Evolutionary conservation across 164 flowering plant species (phyloP), one percentile per base, ranked within the genome.

Genomic region (Taxillus chinensis): DNA sequence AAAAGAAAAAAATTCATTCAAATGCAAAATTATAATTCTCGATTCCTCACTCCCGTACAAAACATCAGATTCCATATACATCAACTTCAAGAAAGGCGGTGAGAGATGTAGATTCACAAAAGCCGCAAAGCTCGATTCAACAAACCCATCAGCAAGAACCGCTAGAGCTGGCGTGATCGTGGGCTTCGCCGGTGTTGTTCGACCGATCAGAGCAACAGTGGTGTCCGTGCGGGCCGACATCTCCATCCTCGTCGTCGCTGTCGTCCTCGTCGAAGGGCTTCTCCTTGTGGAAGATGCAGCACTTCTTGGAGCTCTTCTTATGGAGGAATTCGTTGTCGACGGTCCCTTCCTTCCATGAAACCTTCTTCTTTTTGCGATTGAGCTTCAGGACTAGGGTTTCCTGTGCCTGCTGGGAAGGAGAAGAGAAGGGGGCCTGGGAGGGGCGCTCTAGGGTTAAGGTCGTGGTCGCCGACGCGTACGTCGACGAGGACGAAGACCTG

Each of bases 341-440:
- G 27, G 98, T 92, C 46, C 92, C 98, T 64, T 90, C 96, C 66
- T 83, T 90, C 98, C 98, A 92, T 2, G 96, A 27, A 3, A 92
- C 98, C 77, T 79, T 84, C 93, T 92, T 89, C 83, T 84, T 83
- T 77, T 62, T 74, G 14, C 77, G 83, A 62, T 82, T 74, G 39
- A 92, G 79, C 54, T 73, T 76, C 54, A 92, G 72, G 13, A 78
- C 78, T 60, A 92, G 75, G 68, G 86, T 70, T 71, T 81, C 74
- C 12, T 43, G 63, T 43, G 61, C 72, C 17, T 63, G 81, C 40
- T 75, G 80, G 15, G 62, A 68, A 41, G 50, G 9, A 12, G 70
- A 51, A 8, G 73, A 45, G 14, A 48, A 51, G 2, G 77, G 63
- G 37, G 71, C 1, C 11, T 48, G 51, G 1, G 77, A 61, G 7